Evolutionary conservation across 371 early-diverging fungal genomes (phyloP).

Genomic region (Syncephalis plumigaleata): DNA sequence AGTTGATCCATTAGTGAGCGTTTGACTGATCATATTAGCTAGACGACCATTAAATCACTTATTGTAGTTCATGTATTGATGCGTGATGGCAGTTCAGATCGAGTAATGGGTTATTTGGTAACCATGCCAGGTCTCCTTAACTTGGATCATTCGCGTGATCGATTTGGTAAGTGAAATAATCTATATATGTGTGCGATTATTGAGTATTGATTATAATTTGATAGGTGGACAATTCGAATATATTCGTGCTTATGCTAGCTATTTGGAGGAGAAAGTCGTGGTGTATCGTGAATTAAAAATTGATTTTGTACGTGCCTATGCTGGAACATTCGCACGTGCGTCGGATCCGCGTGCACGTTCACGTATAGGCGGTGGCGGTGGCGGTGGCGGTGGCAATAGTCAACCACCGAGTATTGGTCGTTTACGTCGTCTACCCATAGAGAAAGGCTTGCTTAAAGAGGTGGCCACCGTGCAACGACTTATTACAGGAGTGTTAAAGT

Average conservation of each 20-base stretch:
- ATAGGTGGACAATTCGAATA: constrained; percentile 3
- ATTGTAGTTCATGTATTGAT: constrained; percentile 6
- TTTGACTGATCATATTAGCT: too few species aligned
- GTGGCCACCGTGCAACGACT: constrained; percentile 63
- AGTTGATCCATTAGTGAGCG: too few species aligned
- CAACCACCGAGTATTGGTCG: constrained; percentile 2
- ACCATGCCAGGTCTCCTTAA: constrained; percentile 3
- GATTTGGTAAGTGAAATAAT: constrained; percentile 2
- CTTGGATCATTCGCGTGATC: constrained; percentile 5
- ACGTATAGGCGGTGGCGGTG: constrained; percentile 8
- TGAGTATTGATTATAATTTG: neutral
- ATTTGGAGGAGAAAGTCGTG: constrained; percentile 63
- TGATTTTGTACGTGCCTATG: constrained; percentile 43
- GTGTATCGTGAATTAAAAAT: constrained; percentile 50
- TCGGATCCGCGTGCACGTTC: too few species aligned
- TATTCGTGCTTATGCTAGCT: constrained; percentile 62
- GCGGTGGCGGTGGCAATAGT: constrained; percentile 9
- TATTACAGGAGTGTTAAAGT: constrained; percentile 54
- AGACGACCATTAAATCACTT: constrained; percentile 8
- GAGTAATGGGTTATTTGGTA: neutral
- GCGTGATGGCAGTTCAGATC: neutral
- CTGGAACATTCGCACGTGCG: constrained; percentile 1
- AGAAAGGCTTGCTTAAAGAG: constrained; percentile 56
- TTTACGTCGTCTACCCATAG: constrained; percentile 33
- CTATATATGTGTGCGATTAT: neutral